Evolutionary conservation across 2,329 filamentous ascomycete species (phyloP), one percentile per base, ranked within the genome.

Genomic region (Paracamarosporium sp.): DNA sequence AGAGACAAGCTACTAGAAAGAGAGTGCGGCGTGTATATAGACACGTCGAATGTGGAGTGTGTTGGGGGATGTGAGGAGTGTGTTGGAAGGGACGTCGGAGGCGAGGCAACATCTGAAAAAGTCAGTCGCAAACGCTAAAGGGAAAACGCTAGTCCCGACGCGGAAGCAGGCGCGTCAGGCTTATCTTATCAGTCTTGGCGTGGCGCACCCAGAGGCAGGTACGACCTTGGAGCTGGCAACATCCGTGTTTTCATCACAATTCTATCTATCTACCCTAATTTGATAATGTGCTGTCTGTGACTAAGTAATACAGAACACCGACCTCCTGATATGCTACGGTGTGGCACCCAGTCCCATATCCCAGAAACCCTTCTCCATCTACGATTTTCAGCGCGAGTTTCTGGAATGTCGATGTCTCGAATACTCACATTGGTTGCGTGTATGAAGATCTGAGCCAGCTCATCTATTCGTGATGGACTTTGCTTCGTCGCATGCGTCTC

Each of bases 381-480:
- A 74, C 9, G 50, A 43, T 33, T 25, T 33, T 69, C 51, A 65
- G 66, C 62, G 17, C 44, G 43, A 46, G 35, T 51, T 41, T 11
- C 6, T 27, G 22, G 17, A 40, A 43, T 53, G 47, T 33, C 28
- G 55, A 20, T 9, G 22, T 27, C 13, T 40, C 31, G 28, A 48
- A 27, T 47, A 72, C 84, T 77, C 75, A 92, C 90, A 81, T 89
- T 90, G 15, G 92, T 96, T n/a, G 90, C 92, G 66, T 93, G 90
- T 45, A 93, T 86, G 71, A 97, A 97, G 50, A 97, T 92, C 63
- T 86, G 83, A 44, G 94, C 87, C 48, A 98, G 79, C 72, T 96
- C 90, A 66, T 97, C 92, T 56, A 97, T 85, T 41, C 92, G 83
- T 35, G 81, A 82, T 0, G 90, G 87, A 2, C 91, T 93, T 65